Percentiles rank a stretch among this genome's conserved stretches.
Evolutionary conservation across 2,329 filamentous ascomycete species (phyloP).

Genomic region (Penicillium sp.): DNA sequence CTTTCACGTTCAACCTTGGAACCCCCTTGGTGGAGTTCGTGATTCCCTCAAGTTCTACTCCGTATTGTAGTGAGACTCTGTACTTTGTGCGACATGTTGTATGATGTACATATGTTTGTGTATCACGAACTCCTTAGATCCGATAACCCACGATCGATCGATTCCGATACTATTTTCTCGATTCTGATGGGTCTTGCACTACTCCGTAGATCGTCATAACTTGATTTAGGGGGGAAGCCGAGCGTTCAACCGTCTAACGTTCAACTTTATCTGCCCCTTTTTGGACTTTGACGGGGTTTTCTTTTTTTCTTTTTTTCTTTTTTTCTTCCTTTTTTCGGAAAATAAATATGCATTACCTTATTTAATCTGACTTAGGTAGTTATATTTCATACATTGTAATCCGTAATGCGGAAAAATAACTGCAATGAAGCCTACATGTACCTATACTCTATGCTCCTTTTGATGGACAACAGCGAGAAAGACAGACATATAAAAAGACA

Average conservation of each 20-base stretch:
- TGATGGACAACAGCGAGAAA: background rate
- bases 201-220: slow-evolving; percentile 11
- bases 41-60: too few relatives aligned
- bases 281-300: background rate
- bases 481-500: background rate
- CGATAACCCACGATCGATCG: slow-evolving; percentile 22
- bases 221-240: slow-evolving; percentile 2
- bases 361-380: background rate
- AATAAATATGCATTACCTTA: too few relatives aligned
- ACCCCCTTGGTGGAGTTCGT: background rate
- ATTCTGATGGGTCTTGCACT: slow-evolving; percentile 10
- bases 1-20: background rate
- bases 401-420: background rate
- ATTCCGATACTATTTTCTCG: slow-evolving; percentile 5
- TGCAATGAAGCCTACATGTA: background rate
- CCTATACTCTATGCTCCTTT: background rate
- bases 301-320: too few relatives aligned
- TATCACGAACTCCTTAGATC: slow-evolving; percentile 10
- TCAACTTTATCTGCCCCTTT: slow-evolving; percentile 4
- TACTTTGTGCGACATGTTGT: background rate
- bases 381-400: background rate
- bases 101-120: background rate
- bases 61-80: too few relatives aligned
- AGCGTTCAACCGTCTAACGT: background rate
- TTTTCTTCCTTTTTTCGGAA: too few relatives aligned